Conservation (phyloP, 2,329 filamentous ascomycete genomes). For the Chlorencoelia australis region DNA sequence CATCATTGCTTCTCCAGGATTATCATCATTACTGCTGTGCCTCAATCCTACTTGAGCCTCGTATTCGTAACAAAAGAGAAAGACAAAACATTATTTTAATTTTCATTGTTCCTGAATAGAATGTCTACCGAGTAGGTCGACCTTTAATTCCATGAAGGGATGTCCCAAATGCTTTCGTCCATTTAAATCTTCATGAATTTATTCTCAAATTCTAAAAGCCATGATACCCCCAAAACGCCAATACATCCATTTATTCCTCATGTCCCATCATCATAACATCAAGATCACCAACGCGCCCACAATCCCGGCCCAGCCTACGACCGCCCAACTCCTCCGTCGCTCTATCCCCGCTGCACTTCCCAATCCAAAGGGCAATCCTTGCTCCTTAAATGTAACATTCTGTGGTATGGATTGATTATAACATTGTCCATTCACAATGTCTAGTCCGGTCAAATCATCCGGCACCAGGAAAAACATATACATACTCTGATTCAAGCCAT, state of each 20-base stretch:
- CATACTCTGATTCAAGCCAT: slow-evolving; percentile 50
- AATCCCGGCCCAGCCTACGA: background rate
- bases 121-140: too few species aligned
- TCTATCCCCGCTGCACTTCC: slow-evolving; percentile 15
- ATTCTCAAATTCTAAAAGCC: too few species aligned
- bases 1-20: too few species aligned
- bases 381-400: slow-evolving; percentile 61
- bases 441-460: slow-evolving; percentile 55
- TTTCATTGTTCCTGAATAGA: too few species aligned
- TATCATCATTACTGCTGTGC: too few species aligned
- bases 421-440: slow-evolving; percentile 59
- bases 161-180: too few species aligned
- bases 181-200: too few species aligned
- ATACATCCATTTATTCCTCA: background rate
- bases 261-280: background rate
- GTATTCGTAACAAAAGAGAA: too few species aligned
- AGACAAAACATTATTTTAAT: too few species aligned
- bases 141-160: too few species aligned
- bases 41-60: too few species aligned
- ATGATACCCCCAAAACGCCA: background rate
- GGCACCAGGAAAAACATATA: slow-evolving; percentile 76
- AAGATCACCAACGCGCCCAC: background rate
- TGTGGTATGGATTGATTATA: slow-evolving; percentile 54
- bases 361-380: slow-evolving; percentile 42
- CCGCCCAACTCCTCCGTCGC: background rate